Evolutionary conservation across 257 asterid species (phyloP), one percentile per base, ranked within the genome.

Genomic region (Fraxinus americana): DNA sequence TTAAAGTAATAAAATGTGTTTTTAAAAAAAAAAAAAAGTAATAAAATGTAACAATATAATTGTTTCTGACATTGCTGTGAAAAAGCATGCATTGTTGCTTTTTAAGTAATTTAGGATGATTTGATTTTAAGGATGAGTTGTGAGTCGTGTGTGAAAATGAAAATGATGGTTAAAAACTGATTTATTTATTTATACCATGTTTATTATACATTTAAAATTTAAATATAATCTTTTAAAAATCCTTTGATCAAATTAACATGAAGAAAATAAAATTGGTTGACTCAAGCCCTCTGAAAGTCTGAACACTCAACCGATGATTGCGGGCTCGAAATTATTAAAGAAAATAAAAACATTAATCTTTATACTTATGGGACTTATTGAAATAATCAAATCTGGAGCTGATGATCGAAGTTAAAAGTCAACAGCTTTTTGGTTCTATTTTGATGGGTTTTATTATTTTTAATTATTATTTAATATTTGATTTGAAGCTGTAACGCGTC

Each of bases 401-500:
- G 34, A 23, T 61, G 68, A 21, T 7, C 34, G 0, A 8, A 61
- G 9, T 29, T 21, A 14, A 59, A 61, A 61, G 68, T 61, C 34
- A 61, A 61, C 68, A 61, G 68, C 34, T 61, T 61, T 61, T 59
- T 59, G 67, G 14, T 59, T 59, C 30, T 2, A 8, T 61, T 25
- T 23, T 61, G 14, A 41, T 12, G 59, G 61, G 14, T 72, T 43
- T 48, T 25, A 43, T 43, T 72, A 45, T 14, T 71, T 48, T 4
- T 29, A 16, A 13, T 23, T 16, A 1, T 19, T 36, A 36, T 36
- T 36, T 36, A 36, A 36, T 36, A 52, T 23, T 61, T 61, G 68
- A 25, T 32, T 73, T 73, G 52, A 73, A 7, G 35, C 67, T 41
- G 32, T 71, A 73, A 83, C 25, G 81, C 68, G 87, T 84, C 32